Base-by-base conservation (phyloP, 352 stramenopile species). In the Phytophthora idaei region DNA sequence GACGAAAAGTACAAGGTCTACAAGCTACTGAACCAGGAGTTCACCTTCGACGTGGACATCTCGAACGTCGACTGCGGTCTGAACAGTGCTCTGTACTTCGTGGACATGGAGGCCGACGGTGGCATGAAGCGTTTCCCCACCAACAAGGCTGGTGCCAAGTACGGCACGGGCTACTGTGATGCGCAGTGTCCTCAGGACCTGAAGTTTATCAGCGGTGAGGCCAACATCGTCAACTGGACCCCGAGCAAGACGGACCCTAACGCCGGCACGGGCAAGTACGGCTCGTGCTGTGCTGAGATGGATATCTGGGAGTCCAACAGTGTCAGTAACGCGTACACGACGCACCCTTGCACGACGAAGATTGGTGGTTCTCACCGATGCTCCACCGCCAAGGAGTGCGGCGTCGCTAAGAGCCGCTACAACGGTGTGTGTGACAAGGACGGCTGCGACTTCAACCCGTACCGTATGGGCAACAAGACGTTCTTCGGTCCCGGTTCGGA, bases 191-290 rank as follows among this genome's bases (percentile, higher is more conserved):
- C 73, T 4, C 68, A 74, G 17, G 77, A 89, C 55, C 53, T 89
- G 45, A 90, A 89, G 74, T 92, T 89, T 69, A 85, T 92, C 57
- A 72, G 82, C 42, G 83, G 83, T 49, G 78, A 86, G 49, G 83
- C 83, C 1, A 92, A 92, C 54, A 56, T 87, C n/a, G 39, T 85
- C 12, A 67, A 83, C 50, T 90, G 78, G 82, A 68, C 51, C 1
- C 34, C 62, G 6, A 74, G 54, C 42, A 67, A 64, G 34, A 50
- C 36, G 5, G 76, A 87, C 31, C 29, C 31, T 28, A 90, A 81
- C 50, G 63, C 78, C 1, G 82, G 82, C 3, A 53, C 52, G 7
- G 77, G 77, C n/a, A 71, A 69, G n/a, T 87, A 80, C 56, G 81
- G 83, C 31, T 39, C 79, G 1, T 92, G 83, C 69, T 90, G 83